These are phyloP conservation scores for Daldinia sp. DNA, from an alignment of 2,329 filamentous ascomycete species.

Conservation along the genomic window DNA sequence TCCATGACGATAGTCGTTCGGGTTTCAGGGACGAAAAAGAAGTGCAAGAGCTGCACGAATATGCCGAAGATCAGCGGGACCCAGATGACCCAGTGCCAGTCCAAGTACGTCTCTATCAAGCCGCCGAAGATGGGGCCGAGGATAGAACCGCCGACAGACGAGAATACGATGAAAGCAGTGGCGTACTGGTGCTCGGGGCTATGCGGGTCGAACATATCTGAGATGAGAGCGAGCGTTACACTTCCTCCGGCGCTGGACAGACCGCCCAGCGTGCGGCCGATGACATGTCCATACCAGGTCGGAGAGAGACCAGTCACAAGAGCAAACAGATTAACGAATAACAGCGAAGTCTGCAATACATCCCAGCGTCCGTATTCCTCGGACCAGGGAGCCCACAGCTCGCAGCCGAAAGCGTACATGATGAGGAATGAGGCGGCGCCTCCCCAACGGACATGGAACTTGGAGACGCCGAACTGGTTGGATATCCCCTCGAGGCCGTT, in stretches of 20 bases:
- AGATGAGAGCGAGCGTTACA: constrained; percentile 78
- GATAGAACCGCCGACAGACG: constrained; percentile 80
- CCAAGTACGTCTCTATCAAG: constrained; percentile 73
- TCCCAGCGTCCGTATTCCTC: constrained; percentile 84
- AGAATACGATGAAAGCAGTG: constrained; percentile 79
- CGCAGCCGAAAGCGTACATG: constrained; percentile 84
- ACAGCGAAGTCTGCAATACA: constrained; percentile 76
- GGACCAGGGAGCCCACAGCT: constrained; percentile 87
- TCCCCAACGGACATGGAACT: constrained; percentile 75
- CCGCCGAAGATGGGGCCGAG: constrained; percentile 81
- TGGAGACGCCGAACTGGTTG: constrained; percentile 73
- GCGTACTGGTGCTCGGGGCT: constrained; percentile 72
- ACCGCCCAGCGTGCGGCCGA: constrained; percentile 76
- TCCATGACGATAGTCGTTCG: constrained; percentile 81
- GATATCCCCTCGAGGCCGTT: constrained; percentile 74
- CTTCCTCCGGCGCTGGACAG: constrained; percentile 77
- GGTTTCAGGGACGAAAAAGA: constrained; percentile 79
- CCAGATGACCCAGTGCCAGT: constrained; percentile 84
- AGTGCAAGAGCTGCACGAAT: constrained; percentile 73
- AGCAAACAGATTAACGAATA: constrained; percentile 81
- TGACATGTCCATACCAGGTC: constrained; percentile 76
- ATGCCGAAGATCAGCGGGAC: constrained; percentile 83
- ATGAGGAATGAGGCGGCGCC: constrained; percentile 79
- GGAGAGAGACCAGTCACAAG: constrained; percentile 76
- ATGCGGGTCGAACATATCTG: constrained; percentile 77